Evolutionary conservation across 345 rosid species (phyloP).

Genomic region (Physaria fendleri): DNA sequence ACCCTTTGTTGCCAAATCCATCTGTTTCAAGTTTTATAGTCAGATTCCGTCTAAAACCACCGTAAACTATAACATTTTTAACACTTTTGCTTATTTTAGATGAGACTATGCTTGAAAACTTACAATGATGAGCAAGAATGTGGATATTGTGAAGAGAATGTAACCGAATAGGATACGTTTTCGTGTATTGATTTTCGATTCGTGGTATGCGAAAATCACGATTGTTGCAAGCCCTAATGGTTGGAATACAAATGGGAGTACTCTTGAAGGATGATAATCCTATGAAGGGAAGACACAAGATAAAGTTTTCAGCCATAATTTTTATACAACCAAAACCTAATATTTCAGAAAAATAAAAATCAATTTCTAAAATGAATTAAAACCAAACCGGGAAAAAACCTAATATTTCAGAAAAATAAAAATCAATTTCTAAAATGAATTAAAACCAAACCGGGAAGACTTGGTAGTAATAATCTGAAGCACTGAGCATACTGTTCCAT

Average conservation of each 20-base stretch:
- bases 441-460: conserved; percentile 65
- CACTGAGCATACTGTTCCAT: conserved; percentile 84
- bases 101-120: too few species aligned
- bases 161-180: conserved; percentile 66
- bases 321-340: background rate
- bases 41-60: too few species aligned
- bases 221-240: conserved; percentile 72
- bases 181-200: conserved; percentile 64
- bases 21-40: conserved; percentile 29
- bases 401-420: too few species aligned
- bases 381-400: too few species aligned
- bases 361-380: too few species aligned
- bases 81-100: too few species aligned
- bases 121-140: conserved; percentile 66
- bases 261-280: conserved; percentile 92
- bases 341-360: background rate
- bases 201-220: conserved; percentile 50
- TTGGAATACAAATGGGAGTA: conserved; percentile 74
- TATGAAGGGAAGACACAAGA: conserved; percentile 27
- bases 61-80: too few species aligned
- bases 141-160: conserved; percentile 48
- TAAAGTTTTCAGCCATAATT: background rate
- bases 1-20: conserved; percentile 76
- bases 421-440: background rate
- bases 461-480: conserved; percentile 65